Percentiles rank a stretch among this genome's conserved stretches.
phyloP scores from a whole-genome alignment of 768 basidiomycete species.

The Pleurotus ostreatus region DNA sequence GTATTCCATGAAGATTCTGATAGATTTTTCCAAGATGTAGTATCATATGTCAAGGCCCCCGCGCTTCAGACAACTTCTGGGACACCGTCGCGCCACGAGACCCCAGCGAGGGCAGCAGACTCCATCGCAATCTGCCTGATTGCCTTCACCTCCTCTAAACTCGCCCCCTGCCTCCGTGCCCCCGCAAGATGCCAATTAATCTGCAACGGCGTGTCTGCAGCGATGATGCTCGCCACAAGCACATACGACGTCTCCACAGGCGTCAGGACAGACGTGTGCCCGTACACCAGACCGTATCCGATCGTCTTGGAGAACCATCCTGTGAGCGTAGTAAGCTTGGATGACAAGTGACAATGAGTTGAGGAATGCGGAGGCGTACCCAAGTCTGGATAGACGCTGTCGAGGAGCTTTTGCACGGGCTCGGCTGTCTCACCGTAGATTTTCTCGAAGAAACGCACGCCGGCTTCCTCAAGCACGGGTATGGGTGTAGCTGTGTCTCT shows the following conservation, averaged over 20 bases:
- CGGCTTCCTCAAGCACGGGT: constrained; percentile 37
- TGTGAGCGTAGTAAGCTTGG: constrained; percentile 18
- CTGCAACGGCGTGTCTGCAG: constrained; percentile 58
- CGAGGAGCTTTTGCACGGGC: constrained; percentile 42
- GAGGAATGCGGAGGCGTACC: constrained; percentile 33
- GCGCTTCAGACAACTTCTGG: constrained; percentile 33
- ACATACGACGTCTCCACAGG: constrained; percentile 55
- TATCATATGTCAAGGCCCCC: too few relatives aligned
- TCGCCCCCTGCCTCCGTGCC: constrained; percentile 52
- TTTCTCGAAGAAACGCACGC: constrained; percentile 38
- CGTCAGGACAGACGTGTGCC: constrained; percentile 41
- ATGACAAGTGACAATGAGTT: not conserved
- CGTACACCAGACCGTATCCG: constrained; percentile 56
- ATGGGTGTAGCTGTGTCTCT: constrained; percentile 41
- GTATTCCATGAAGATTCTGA: too few relatives aligned
- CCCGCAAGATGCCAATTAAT: constrained; percentile 63
- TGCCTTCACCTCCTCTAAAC: constrained; percentile 45
- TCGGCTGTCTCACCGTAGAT: constrained; percentile 57
- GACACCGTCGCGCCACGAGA: constrained; percentile 49
- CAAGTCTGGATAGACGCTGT: constrained; percentile 56
- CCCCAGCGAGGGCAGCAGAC: constrained; percentile 41
- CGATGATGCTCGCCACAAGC: constrained; percentile 58
- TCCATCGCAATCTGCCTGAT: constrained; percentile 53
- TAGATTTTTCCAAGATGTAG: too few relatives aligned
- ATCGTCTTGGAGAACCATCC: constrained; percentile 52